phyloP scores from a whole-genome alignment of 768 basidiomycete genomes.

The Naganishia vishniacii region DNA sequence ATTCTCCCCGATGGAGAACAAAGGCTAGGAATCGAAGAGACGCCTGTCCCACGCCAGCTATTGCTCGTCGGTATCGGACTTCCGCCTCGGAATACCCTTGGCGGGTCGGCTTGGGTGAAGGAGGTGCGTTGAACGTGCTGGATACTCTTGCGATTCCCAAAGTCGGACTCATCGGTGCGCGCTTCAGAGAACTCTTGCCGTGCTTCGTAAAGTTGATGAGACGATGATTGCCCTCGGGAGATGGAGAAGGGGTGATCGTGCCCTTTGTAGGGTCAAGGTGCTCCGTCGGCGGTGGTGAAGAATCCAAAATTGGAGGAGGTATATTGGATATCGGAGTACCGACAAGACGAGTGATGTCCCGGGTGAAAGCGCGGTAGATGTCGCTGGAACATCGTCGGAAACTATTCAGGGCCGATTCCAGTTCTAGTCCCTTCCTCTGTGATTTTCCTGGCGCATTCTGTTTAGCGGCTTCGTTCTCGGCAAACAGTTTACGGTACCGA shows the following conservation, averaged over 20 bases:
- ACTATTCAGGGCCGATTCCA: neutral
- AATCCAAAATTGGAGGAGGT: conserved; percentile 10
- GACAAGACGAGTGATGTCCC: conserved; percentile 39
- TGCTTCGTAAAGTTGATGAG: conserved; percentile 10
- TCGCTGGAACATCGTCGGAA: conserved; percentile 12
- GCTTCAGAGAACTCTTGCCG: conserved; percentile 30
- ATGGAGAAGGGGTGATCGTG: conserved; percentile 18
- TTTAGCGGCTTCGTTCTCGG: neutral
- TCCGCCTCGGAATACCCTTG: conserved; percentile 45
- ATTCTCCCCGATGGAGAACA: conserved; percentile 30
- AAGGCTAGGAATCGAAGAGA: conserved; percentile 39
- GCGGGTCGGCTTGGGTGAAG: conserved; percentile 10
- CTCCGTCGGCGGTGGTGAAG: conserved; percentile 16
- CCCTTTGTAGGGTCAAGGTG: neutral
- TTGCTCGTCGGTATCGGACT: conserved; percentile 43
- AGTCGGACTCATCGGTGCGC: neutral
- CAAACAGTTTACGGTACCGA: conserved; percentile 31
- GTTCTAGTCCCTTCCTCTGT: neutral
- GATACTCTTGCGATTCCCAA: neutral
- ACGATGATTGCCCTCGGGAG: conserved; percentile 10
- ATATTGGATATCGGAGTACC: conserved; percentile 21
- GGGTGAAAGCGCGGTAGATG: conserved; percentile 32
- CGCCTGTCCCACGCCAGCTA: conserved; percentile 40
- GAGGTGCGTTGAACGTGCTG: neutral
- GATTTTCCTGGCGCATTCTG: no score